Evolutionary conservation across 1,139 yeast genomes (phyloP).

Genomic region (Lodderomyces oxycetoniae): DNA sequence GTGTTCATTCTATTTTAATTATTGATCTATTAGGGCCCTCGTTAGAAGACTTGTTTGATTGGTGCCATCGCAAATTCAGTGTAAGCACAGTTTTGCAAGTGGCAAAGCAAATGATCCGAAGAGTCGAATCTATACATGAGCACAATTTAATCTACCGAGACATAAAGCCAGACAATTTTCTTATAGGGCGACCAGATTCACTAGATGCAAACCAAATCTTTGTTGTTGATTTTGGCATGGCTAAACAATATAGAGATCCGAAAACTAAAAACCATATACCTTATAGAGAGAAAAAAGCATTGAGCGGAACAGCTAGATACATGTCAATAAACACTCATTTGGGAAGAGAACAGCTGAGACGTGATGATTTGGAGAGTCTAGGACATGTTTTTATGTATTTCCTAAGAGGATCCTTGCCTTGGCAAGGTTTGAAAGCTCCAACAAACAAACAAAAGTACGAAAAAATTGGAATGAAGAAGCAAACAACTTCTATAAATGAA

Average conservation of each 20-base stretch:
- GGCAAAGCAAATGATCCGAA: conserved; percentile 85
- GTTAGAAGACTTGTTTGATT: conserved; percentile 90
- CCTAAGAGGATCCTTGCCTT: conserved; percentile 88
- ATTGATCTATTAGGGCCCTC: conserved; percentile 95
- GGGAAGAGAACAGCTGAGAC: conserved; percentile 92
- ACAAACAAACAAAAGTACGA: conserved; percentile 95
- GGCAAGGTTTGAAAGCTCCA: conserved; percentile 99
- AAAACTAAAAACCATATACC: conserved; percentile 94
- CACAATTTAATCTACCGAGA: conserved; percentile 90
- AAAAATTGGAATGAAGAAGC: conserved; percentile 92
- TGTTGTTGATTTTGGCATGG: conserved; percentile 92
- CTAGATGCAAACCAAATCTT: conserved; percentile 52
- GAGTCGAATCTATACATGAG: conserved; percentile 84
- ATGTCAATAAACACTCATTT: conserved; percentile 97
- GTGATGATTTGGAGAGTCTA: conserved; percentile 92
- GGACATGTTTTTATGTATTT: conserved; percentile 96
- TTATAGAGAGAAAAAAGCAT: conserved; percentile 87
- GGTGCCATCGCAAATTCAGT: conserved; percentile 92
- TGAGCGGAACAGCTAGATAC: conserved; percentile 95
- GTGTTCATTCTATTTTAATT: conserved; percentile 87
- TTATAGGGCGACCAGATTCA: conserved; percentile 68
- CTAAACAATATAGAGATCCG: conserved; percentile 94
- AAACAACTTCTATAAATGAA: conserved; percentile 74
- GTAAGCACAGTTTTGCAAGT: conserved; percentile 87
- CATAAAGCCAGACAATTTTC: conserved; percentile 92